Evolutionary conservation across 2,329 filamentous ascomycete genomes (phyloP), one percentile per base, ranked within the genome.

Genomic region (Davidsoniella eucalypti): DNA sequence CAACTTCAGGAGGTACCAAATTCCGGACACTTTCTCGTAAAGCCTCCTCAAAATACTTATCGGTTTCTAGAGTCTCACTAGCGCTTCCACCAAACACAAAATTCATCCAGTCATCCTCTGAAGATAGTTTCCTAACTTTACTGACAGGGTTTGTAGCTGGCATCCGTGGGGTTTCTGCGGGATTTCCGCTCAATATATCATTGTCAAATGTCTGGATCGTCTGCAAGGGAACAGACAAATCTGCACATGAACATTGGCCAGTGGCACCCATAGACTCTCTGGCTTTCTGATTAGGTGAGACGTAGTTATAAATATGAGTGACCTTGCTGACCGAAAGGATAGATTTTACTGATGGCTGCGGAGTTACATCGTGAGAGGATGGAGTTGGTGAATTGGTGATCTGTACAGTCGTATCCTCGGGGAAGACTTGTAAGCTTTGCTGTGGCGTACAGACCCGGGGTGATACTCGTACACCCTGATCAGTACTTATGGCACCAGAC

Each of bases 51-150:
- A 52, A 29, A n/a, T 47, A 18, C 16, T 44, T 44, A n/a, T 37
- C 43, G 5, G 18, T 8, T 12, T 23, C 17, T 37, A 18, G 16
- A n/a, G 23, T 21, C 3, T 41, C 29, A 6, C 25, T 37, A 18
- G n/a, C 23, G 16, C 25, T 25, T 5, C 16, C 44, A 10, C 50
- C 44, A 47, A 52, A 52, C 7, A 52, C 44, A 47, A 52, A 52
- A 16, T 33, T 47, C 44, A 52, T 42, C 50, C 50, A 52, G n/a
- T 37, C 44, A n/a, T 52, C 44, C 17, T 52, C 44, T 16, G 49
- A 50, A 26, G 41, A 45, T 9, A 33, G 12, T 5, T 44, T 23
- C 9, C 16, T 18, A 10, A 10, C 17, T 18, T 33, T 33, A 2
- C 29, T 33, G 29, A 33, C 8, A 9, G 9, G 8, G 3, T 33